Conservation (phyloP, 495 filamentous ascomycete species). For the Aspergillus kassunensis region DNA sequence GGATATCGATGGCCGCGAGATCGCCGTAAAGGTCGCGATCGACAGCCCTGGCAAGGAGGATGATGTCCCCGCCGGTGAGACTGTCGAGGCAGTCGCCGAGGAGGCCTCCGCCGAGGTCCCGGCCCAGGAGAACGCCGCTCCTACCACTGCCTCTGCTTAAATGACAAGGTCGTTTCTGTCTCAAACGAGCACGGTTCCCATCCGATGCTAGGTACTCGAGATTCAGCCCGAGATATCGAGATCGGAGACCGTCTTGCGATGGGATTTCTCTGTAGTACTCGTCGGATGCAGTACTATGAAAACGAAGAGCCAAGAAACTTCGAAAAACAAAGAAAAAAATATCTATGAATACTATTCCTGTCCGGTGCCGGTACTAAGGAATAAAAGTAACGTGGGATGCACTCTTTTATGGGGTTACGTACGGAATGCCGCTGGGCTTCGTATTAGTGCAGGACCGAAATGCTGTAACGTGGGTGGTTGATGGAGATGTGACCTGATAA, state of each 20-base stretch:
- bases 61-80: conserved; percentile 63
- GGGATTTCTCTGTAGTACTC: conserved; percentile 8
- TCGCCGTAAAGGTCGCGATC: conserved; percentile 99
- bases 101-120: conserved; percentile 36
- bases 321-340: conserved; percentile 14
- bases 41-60: conserved; percentile 99
- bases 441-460: conserved; percentile 15
- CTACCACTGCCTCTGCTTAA: conserved; percentile 35
- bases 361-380: conserved; percentile 18
- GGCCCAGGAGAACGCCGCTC: conserved; percentile 35
- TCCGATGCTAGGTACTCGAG: conserved; percentile 6
- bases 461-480: conserved; percentile 22
- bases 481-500: conserved; percentile 28
- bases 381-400: conserved; percentile 9
- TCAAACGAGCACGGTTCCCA: conserved; percentile 17
- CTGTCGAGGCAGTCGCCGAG: conserved; percentile 41
- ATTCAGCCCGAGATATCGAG: conserved; percentile 1
- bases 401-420: conserved; percentile 13
- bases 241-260: conserved; percentile 15
- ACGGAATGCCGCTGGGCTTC: conserved; percentile 16
- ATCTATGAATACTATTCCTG: conserved; percentile 19
- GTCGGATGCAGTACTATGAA: conserved; percentile 9
- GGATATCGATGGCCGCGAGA: conserved; percentile 96
- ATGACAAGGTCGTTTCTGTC: conserved; percentile 21
- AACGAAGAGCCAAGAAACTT: conserved; percentile 12